Percentiles rank a stretch among this genome's conserved stretches.
Evolutionary conservation across 208 protist species (phyloP).

Genomic region (Leishmania guyanensis): DNA sequence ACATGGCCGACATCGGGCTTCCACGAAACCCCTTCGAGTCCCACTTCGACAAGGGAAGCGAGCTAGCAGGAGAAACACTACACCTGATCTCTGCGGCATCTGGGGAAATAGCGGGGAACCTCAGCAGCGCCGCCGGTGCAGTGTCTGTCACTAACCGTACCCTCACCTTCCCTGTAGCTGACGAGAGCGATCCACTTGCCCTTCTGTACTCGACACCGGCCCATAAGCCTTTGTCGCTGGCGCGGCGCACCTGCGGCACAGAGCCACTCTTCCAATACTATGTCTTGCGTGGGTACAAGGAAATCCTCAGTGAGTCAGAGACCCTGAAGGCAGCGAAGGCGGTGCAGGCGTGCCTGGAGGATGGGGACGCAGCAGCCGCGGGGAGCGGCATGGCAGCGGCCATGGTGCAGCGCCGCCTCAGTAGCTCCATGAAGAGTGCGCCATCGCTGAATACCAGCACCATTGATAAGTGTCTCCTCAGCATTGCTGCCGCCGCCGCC

Average conservation of each 20-base stretch:
- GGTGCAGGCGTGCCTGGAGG: conserved; percentile 20
- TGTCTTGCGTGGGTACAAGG: conserved; percentile 49
- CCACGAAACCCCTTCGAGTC: background rate
- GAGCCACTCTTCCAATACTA: conserved; percentile 63
- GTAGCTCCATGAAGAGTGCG: background rate
- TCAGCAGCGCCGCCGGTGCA: background rate
- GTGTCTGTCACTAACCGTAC: background rate
- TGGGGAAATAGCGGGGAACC: too few species aligned
- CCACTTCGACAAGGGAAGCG: background rate
- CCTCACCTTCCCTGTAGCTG: conserved; percentile 13
- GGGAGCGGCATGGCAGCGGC: background rate
- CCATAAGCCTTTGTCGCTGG: conserved; percentile 22
- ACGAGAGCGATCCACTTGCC: conserved; percentile 16
- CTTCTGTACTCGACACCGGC: conserved; percentile 23
- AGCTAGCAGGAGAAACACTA: background rate
- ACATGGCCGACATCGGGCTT: conserved; percentile 8
- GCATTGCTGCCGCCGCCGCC: conserved; percentile 3
- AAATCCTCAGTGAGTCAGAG: conserved; percentile 26
- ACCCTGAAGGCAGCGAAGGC: conserved; percentile 17
- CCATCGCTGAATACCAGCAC: background rate
- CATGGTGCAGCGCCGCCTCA: background rate
- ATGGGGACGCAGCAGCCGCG: background rate
- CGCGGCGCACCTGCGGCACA: conserved; percentile 13
- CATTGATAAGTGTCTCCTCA: conserved; percentile 8
- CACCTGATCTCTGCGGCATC: background rate